A percentile compares a stretch with the other conserved stretches of the same genome.
These are phyloP conservation scores for Verticillium albo-atrum DNA, from an alignment of 2,329 filamentous ascomycete genomes.

Conservation along the genomic window DNA sequence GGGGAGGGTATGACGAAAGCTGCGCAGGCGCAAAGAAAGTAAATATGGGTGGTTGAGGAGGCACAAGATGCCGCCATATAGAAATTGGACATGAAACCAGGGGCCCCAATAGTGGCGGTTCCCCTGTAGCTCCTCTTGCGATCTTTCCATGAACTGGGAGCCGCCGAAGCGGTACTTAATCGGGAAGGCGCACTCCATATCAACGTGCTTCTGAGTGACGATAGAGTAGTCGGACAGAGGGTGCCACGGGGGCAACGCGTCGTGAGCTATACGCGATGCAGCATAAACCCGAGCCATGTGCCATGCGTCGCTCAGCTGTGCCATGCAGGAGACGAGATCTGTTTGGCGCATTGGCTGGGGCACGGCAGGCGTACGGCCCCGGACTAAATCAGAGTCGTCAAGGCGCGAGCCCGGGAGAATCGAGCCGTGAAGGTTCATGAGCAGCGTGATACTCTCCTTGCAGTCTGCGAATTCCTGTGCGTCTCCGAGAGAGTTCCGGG, in stretches of 20 bases:
- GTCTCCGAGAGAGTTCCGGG: slow-evolving; percentile 12
- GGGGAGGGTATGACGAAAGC: slow-evolving; percentile 45
- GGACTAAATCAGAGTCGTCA: not conserved
- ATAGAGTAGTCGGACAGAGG: slow-evolving; percentile 46
- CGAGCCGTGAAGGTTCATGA: slow-evolving; percentile 36
- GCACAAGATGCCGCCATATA: slow-evolving; percentile 48
- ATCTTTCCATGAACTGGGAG: slow-evolving; percentile 38
- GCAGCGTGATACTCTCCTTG: slow-evolving; percentile 35
- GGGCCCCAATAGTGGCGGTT: slow-evolving; percentile 48
- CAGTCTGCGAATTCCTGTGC: slow-evolving; percentile 21
- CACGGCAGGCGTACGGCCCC: not conserved
- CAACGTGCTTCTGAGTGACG: slow-evolving; percentile 45
- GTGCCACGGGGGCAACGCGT: slow-evolving; percentile 35
- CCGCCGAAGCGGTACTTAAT: slow-evolving; percentile 45
- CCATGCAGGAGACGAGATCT: slow-evolving; percentile 24
- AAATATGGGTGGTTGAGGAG: slow-evolving; percentile 51
- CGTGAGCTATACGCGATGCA: slow-evolving; percentile 35
- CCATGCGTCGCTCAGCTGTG: slow-evolving; percentile 41
- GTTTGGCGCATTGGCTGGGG: too few species aligned
- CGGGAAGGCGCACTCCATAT: slow-evolving; percentile 46
- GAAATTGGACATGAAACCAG: slow-evolving; percentile 46
- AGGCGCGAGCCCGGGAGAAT: slow-evolving; percentile 6
- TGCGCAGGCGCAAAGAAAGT: slow-evolving; percentile 45
- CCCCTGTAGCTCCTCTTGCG: slow-evolving; percentile 33
- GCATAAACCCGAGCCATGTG: slow-evolving; percentile 42